Percentiles rank a stretch among this genome's conserved stretches.
Evolutionary conservation across 2,329 filamentous ascomycete species (phyloP).

Genomic region (Colletotrichum sp.): DNA sequence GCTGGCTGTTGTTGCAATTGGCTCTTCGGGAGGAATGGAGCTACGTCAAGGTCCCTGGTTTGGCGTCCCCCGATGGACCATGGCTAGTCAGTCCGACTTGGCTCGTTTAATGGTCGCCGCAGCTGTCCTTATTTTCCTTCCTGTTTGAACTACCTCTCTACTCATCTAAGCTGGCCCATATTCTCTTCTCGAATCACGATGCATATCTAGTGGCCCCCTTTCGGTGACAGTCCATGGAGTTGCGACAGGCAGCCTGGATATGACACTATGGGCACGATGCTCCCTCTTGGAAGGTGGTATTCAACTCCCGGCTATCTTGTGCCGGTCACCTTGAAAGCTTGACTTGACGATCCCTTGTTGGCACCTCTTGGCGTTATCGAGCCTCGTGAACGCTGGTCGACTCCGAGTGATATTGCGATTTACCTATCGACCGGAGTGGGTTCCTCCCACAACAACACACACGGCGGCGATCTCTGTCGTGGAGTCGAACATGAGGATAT

Average conservation of each 20-base stretch:
- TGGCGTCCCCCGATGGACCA: neutral
- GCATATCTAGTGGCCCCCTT: neutral
- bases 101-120: neutral
- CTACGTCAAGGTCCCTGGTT: neutral
- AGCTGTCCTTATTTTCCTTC: neutral
- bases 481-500: slow-evolving; percentile 8
- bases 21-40: neutral
- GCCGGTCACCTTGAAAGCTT: neutral
- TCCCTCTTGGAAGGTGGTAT: slow-evolving; percentile 22
- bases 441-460: neutral
- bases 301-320: neutral
- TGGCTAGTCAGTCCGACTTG: neutral
- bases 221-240: neutral
- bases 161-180: neutral
- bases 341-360: neutral
- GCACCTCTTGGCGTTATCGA: neutral
- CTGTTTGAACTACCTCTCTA: neutral
- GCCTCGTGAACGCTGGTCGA: neutral
- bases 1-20: neutral
- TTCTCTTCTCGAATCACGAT: neutral
- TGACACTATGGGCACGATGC: slow-evolving; percentile 3
- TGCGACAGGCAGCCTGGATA: slow-evolving; percentile 1
- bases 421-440: neutral
- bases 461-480: neutral
- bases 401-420: neutral